Percentiles rank a stretch among this genome's conserved stretches.
Evolutionary conservation across 139 green algal species (phyloP).

Genomic region (Micractinium sp.): DNA sequence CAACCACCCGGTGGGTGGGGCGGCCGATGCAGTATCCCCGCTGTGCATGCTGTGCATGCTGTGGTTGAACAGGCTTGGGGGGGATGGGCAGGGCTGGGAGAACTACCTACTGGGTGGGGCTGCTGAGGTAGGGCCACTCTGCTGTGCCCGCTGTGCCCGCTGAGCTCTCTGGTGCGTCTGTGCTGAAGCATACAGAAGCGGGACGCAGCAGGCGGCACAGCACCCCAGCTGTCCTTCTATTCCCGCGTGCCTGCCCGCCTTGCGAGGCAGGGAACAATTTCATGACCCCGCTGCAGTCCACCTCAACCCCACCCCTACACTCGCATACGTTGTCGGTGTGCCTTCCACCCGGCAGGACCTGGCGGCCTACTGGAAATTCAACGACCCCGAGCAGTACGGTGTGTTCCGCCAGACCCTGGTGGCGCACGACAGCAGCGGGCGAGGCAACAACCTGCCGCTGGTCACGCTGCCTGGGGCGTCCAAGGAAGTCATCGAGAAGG

Average conservation of each 20-base stretch:
- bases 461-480: slow-evolving; percentile 52
- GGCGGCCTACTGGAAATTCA: slow-evolving; percentile 89
- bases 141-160: too few relatives aligned
- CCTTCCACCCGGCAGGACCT: slow-evolving; percentile 52
- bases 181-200: too few relatives aligned
- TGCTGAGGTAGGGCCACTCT: background rate
- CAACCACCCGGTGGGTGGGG: slow-evolving; percentile 28
- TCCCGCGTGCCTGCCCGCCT: too few relatives aligned
- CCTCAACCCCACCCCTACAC: background rate
- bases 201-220: too few relatives aligned
- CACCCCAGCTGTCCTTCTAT: too few relatives aligned
- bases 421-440: slow-evolving; percentile 69
- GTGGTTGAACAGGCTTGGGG: background rate
- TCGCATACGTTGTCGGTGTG: background rate
- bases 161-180: too few relatives aligned
- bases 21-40: background rate
- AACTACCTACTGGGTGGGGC: background rate
- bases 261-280: background rate
- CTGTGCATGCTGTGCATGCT: background rate
- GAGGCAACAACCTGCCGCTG: slow-evolving; percentile 79
- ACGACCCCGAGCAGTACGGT: slow-evolving; percentile 71
- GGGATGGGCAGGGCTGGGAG: background rate
- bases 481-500: slow-evolving; percentile 34
- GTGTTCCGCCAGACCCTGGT: slow-evolving; percentile 43
- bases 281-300: background rate